Evolutionary conservation across 2,329 filamentous ascomycete genomes (phyloP), one percentile per base, ranked within the genome.

Genomic region (Ophiostoma novo-ulmi): DNA sequence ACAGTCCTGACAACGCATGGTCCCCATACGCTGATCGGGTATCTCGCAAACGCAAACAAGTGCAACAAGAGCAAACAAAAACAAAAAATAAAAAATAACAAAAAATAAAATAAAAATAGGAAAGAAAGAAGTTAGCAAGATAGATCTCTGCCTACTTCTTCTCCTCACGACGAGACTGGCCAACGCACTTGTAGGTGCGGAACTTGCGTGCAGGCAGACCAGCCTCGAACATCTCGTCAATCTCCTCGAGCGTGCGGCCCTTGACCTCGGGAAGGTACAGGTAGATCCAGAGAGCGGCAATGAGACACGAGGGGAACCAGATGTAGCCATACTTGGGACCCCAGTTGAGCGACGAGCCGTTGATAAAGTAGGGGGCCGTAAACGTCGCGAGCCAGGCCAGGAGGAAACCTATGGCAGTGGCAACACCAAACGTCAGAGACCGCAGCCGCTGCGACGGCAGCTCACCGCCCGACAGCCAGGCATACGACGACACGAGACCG

Each of bases 311-410:
- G 1, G 78, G 79, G 5, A 78, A 80, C 85, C 85, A 88, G 69
- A 87, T 85, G 73, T 84, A 87, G 1, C 85, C 82, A 69, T 87
- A 87, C 71, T 83, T 83, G 0, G 85, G 85, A 0, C 85, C 85
- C 85, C 85, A 88, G 74, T 84, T 82, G 55, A 88, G 76, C 0
- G 82, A 77, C 17, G 78, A 76, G 0, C 84, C 83, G 73, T 87
- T 87, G 77, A 88, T 87, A 74, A 88, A 88, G 74, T 87, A 87
- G 0, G 85, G 85, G 1, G 85, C 84, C 0, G 85, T 87, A 73
- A 87, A 87, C 0, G 84, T 86, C 0, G 84, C 84, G 7, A 85
- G 79, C 85, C 85, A 87, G 13, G 85, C 85, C 1, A 83, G 82
- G 11, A 86, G 78, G 76, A 87, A 87, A 0, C 83, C 84, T 31